Conservation (phyloP, 371 early-diverging fungal species). For the Rhizopus delemar region DNA sequence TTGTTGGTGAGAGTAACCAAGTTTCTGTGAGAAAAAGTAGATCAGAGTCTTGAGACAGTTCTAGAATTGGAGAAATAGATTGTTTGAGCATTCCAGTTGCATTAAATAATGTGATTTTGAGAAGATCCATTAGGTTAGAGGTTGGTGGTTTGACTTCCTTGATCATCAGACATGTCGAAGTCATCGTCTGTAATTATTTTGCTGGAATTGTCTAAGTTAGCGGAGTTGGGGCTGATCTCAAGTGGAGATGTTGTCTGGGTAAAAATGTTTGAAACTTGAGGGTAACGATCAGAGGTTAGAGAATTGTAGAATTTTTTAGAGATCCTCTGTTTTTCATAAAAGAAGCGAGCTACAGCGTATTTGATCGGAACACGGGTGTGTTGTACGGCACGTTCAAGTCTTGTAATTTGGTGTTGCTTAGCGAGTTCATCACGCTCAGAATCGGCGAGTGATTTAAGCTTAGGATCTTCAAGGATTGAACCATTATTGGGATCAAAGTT, state of each 20-base stretch:
- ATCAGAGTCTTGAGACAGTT: background rate
- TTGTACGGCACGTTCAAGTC: background rate
- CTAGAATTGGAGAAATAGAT: background rate
- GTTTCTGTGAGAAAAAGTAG: conserved; percentile 23
- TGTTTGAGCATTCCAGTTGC: conserved; percentile 1
- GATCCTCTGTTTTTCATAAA: background rate
- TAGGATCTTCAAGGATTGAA: conserved; percentile 1
- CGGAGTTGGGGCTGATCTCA: too few species aligned
- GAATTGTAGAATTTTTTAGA: background rate
- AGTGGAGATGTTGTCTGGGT: too few species aligned
- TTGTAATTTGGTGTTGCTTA: background rate
- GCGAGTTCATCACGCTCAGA: background rate
- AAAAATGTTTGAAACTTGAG: too few species aligned
- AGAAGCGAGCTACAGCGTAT: conserved; percentile 5
- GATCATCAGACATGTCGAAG: too few species aligned
- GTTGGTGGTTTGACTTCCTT: too few species aligned
- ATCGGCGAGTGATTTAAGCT: background rate
- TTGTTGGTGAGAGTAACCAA: conserved; percentile 11
- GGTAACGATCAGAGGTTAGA: too few species aligned
- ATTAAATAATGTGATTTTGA: conserved; percentile 4
- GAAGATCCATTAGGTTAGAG: too few species aligned
- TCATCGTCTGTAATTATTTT: too few species aligned
- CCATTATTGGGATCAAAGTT: conserved; percentile 9
- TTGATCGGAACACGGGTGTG: background rate
- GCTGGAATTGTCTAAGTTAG: too few species aligned